Evolutionary conservation across 2,329 filamentous ascomycete species (phyloP).

Genomic region (Dactylellina leptospora): DNA sequence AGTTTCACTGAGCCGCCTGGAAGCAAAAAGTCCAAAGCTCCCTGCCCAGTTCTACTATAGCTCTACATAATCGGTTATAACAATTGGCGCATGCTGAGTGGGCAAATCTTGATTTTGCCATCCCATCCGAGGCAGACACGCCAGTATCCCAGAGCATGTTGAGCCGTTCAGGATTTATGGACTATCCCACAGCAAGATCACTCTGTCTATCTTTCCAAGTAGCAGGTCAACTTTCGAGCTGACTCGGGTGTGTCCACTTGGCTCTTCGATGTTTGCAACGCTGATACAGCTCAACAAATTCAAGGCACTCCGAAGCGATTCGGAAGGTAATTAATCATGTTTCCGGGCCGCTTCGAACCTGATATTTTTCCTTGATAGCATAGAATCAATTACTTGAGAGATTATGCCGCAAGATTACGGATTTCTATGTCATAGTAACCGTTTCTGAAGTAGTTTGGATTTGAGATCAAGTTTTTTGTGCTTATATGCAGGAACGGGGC

Average conservation of each 20-base stretch:
- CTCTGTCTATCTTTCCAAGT: too few species aligned
- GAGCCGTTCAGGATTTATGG: too few species aligned
- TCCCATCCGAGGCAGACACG: too few species aligned
- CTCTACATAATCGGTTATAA: too few species aligned
- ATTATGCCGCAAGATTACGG: not conserved
- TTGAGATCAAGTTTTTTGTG: constrained; percentile 3
- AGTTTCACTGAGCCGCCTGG: too few species aligned
- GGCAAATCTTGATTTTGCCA: too few species aligned
- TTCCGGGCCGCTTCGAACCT: constrained; percentile 1
- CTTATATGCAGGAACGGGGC: constrained; percentile 22
- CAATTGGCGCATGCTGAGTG: too few species aligned
- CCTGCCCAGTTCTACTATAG: too few species aligned
- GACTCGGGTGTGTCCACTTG: not conserved
- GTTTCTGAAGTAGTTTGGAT: not conserved
- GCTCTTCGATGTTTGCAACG: not conserved
- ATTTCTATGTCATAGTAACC: not conserved
- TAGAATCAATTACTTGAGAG: not conserved
- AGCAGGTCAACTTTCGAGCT: not conserved
- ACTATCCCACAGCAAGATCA: too few species aligned
- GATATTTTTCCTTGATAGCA: not conserved
- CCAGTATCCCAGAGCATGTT: too few species aligned
- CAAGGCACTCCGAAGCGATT: constrained; percentile 43
- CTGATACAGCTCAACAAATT: constrained; percentile 3
- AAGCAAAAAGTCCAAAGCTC: too few species aligned
- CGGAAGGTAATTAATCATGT: constrained; percentile 33